Evolutionary conservation across 495 filamentous ascomycete species (phyloP).

Genomic region (Hamigera avellanea): DNA sequence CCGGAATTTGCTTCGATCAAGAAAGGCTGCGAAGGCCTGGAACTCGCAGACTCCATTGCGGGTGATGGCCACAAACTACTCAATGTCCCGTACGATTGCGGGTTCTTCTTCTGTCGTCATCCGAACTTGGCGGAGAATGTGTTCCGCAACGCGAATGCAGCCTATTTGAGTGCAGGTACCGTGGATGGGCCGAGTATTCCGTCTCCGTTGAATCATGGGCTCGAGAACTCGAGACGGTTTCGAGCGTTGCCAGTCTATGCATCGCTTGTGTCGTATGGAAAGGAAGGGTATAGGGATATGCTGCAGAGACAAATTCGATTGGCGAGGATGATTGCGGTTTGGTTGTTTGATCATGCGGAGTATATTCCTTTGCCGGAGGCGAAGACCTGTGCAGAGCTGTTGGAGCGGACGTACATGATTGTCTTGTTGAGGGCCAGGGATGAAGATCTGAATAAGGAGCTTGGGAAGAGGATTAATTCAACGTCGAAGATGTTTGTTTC

Average conservation of each 20-base stretch:
- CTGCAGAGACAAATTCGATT: conserved; percentile 59
- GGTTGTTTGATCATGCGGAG: conserved; percentile 40
- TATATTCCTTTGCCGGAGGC: conserved; percentile 56
- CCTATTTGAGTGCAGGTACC: conserved; percentile 48
- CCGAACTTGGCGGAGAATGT: conserved; percentile 43
- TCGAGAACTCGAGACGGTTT: conserved; percentile 89
- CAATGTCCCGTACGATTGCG: conserved; percentile 94
- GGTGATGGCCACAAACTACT: conserved; percentile 84
- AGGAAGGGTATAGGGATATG: conserved; percentile 56
- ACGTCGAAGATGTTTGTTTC: conserved; percentile 71
- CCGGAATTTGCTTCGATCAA: conserved; percentile 48
- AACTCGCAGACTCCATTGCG: conserved; percentile 76
- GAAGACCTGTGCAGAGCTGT: conserved; percentile 18
- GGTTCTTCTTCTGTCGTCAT: conserved; percentile 72
- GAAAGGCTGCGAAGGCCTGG: conserved; percentile 50
- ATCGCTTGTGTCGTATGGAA: conserved; percentile 63
- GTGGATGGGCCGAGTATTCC: conserved; percentile 37
- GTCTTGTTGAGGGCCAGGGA: conserved; percentile 74
- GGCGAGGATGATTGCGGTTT: conserved; percentile 53
- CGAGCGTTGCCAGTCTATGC: conserved; percentile 83
- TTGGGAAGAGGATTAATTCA: conserved; percentile 62
- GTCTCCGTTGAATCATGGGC: conserved; percentile 75
- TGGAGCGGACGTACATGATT: conserved; percentile 54
- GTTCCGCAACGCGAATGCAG: conserved; percentile 77
- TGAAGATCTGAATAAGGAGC: conserved; percentile 46